Evolutionary conservation across 768 basidiomycete genomes (phyloP), one percentile per base, ranked within the genome.

Genomic region (Hygrocybe coccinea): DNA sequence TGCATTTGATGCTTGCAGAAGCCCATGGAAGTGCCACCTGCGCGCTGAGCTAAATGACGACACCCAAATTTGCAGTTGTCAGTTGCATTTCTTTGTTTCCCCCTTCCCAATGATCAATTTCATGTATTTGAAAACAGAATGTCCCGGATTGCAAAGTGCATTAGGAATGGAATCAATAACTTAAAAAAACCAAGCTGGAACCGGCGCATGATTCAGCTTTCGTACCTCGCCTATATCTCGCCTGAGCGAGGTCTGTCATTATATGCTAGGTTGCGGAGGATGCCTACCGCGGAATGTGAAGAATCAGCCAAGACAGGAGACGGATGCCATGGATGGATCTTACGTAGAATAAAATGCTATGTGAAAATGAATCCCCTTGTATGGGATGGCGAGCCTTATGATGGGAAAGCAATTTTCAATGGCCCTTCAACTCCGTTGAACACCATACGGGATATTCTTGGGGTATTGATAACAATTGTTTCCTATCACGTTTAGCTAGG

Each of bases 51-150:
- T 88, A 8, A 85, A 87, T 52, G 84, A 86, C 55, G 85, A 86
- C 58, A 76, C 83, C 1, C 85, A 86, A 64, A 76, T 89, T 46
- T 89, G 88, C 68, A 81, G 79, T 33, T 88, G 86, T 56, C 84
- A 89, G 63, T 77, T 77, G 52, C 43, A 74, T 64, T 12, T 35
- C 6, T 34, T 24, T 11, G 15, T 48, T 48, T 22, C 17, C 29
- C 11, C 36, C 4, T 5, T 29, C 22, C 17, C 22, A 15, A 49
- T 38, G 8, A 2, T 33, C 50, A 11, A 25, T 14, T 48, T 9
- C n/a, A 14, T 5, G 21, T 9, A 15, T 50, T 15, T 10, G 19
- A 3, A 19, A 19, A 41, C 39, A 81, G 79, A 87, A 87, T 62
- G 81, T 89, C 41, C 66, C 74, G 2, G 89, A 77, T 88, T 19